Base-by-base conservation (phyloP, 441 rosid species). In the Pelargonium citronellum region DNA sequence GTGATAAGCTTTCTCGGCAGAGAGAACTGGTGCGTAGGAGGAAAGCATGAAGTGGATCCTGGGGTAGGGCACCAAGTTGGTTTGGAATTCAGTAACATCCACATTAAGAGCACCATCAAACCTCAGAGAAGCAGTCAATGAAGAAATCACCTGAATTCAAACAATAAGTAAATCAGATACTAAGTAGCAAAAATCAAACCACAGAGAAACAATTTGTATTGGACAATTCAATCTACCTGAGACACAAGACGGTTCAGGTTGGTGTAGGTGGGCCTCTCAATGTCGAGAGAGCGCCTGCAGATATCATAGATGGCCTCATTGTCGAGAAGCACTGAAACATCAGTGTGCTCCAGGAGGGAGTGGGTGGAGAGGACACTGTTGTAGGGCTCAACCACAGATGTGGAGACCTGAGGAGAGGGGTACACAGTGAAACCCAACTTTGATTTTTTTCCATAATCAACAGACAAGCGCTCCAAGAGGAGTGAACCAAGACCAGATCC, bases 31-130 rank as follows among this genome's bases (percentile, higher is more conserved):
- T 0, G 95, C 96, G 65, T 91, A 91, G 0, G 96, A 91, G 68
- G 96, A 91, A 82, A 91, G 97, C 97, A 91, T 91, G 74, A 91
- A 91, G 81, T 91, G 97, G 79, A 91, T 91, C 72, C 97, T 91
- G 17, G 97, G 97, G 82, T 91, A 91, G 0, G 97, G 97, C 15
- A 91, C 97, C 86, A 91, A 83, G 77, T 91, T 91, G 67, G 97
- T 91, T 73, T 91, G 96, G 90, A 91, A 91, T 66, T 91, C 97
- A 57, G 91, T 91, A 9, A 89, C 94, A 69, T 91, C 97, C 71
- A 91, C 97, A 30, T 89, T 91, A 69, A 91, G 70, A 0, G 97
- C 97, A 81, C 97, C 97, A 75, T 91, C 95, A 0, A 91, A 91
- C 87, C 95, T 85, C 41, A 91, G 75, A 7, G 96, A 91, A 3